phyloP scores from a whole-genome alignment of 208 protist species.

The Phytomonas sp. region DNA sequence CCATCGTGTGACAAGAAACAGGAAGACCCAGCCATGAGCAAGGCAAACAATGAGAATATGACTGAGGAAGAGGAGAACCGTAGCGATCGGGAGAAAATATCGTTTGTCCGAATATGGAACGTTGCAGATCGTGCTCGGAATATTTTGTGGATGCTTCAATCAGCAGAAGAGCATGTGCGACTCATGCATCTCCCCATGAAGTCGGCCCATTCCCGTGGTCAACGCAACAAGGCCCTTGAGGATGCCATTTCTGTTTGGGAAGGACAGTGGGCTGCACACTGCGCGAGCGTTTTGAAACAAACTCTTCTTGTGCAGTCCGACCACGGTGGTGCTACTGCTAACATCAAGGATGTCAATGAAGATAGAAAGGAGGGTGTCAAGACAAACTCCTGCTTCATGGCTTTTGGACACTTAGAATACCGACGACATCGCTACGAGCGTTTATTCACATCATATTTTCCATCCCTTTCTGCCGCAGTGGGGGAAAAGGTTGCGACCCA shows the following conservation, averaged over 20 bases:
- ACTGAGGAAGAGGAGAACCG: neutral
- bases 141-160: slow-evolving; percentile 1
- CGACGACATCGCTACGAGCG: neutral
- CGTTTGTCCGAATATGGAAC: neutral
- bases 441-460: neutral
- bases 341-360: neutral
- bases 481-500: neutral
- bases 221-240: neutral
- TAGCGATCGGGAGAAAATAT: neutral
- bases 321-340: neutral
- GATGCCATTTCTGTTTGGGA: neutral
- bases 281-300: neutral
- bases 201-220: neutral
- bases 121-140: neutral
- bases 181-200: neutral
- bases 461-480: neutral
- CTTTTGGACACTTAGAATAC: neutral
- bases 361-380: neutral
- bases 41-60: neutral
- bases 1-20: neutral
- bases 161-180: neutral
- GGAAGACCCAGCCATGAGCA: neutral
- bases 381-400: neutral
- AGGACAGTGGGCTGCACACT: neutral
- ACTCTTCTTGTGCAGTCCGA: neutral